A percentile compares a stretch with the other conserved stretches of the same genome.
phyloP scores from a whole-genome alignment of 345 rosid genomes.

The Camelina hispida region DNA sequence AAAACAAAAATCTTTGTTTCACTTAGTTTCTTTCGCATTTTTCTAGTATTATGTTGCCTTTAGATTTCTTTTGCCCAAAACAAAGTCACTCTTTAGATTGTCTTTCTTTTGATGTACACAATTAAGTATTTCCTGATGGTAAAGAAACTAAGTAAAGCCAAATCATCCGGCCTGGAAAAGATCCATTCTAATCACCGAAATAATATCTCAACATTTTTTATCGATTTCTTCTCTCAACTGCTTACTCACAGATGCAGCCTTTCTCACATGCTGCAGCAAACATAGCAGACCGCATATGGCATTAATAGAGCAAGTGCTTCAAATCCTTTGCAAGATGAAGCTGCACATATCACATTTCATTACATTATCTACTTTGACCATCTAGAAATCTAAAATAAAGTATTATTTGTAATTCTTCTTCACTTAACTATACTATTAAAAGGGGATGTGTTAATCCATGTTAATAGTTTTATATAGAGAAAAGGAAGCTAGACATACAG shows the following conservation, averaged over 20 bases:
- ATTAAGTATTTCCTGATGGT: neutral
- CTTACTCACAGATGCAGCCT: neutral
- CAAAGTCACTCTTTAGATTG: neutral
- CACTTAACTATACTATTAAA: neutral
- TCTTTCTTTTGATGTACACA: neutral
- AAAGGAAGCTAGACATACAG: too few relatives aligned
- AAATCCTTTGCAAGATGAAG: neutral
- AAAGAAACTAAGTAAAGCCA: neutral
- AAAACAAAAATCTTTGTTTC: too few relatives aligned
- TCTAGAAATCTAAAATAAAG: neutral
- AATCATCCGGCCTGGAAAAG: neutral
- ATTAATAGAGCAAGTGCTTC: neutral
- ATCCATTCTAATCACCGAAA: neutral
- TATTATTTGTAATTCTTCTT: neutral
- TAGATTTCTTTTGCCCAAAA: neutral
- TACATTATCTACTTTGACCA: neutral
- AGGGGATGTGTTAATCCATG: neutral
- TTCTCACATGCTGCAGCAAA: neutral
- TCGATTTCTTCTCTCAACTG: neutral
- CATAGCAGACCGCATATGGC: neutral
- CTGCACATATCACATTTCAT: neutral
- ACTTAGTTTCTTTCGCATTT: conserved; percentile 21
- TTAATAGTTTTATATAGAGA: too few relatives aligned
- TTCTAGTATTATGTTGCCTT: neutral
- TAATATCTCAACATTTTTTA: neutral